phyloP scores from a whole-genome alignment of 495 filamentous ascomycete species.

The Tetracladium setigerum region DNA sequence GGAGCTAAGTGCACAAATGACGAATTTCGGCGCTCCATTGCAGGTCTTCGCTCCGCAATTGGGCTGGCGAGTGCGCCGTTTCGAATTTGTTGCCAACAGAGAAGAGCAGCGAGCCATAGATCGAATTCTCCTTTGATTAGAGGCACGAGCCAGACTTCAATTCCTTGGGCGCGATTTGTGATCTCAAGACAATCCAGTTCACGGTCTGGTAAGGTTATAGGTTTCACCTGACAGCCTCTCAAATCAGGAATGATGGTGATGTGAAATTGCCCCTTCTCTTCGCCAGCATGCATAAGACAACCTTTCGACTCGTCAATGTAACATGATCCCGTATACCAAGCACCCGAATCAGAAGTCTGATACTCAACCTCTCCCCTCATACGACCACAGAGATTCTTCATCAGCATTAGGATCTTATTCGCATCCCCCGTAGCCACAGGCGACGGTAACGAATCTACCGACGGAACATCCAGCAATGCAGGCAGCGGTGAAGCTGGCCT shows the following conservation, averaged over 20 bases:
- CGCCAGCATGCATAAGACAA: slow-evolving; percentile 53
- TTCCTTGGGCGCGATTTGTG: slow-evolving; percentile 56
- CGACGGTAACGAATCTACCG: slow-evolving; percentile 44
- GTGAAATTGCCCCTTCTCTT: slow-evolving; percentile 40
- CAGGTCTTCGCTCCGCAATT: slow-evolving; percentile 4
- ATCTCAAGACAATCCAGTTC: slow-evolving; percentile 73
- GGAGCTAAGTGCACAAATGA: slow-evolving; percentile 29
- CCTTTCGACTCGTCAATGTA: slow-evolving; percentile 62
- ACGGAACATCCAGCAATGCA: slow-evolving; percentile 29
- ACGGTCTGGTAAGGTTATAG: slow-evolving; percentile 53
- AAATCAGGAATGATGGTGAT: slow-evolving; percentile 64
- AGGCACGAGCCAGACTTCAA: slow-evolving; percentile 69
- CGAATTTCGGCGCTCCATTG: slow-evolving; percentile 9
- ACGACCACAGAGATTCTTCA: slow-evolving; percentile 58
- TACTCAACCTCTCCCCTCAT: slow-evolving; percentile 68
- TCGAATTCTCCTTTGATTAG: slow-evolving; percentile 70
- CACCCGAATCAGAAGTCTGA: slow-evolving; percentile 40
- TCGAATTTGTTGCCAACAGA: slow-evolving; percentile 90
- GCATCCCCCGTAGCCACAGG: slow-evolving; percentile 54
- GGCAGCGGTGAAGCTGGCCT: slow-evolving; percentile 39
- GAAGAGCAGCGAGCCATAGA: slow-evolving; percentile 83
- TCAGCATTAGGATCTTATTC: slow-evolving; percentile 55
- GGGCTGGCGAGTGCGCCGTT: slow-evolving; percentile 34
- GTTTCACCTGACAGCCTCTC: slow-evolving; percentile 75
- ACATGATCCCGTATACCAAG: slow-evolving; percentile 55